These are phyloP conservation scores for Kalaharituber pfeilii DNA, from an alignment of 2,329 filamentous ascomycete genomes.

Conservation along the genomic window DNA sequence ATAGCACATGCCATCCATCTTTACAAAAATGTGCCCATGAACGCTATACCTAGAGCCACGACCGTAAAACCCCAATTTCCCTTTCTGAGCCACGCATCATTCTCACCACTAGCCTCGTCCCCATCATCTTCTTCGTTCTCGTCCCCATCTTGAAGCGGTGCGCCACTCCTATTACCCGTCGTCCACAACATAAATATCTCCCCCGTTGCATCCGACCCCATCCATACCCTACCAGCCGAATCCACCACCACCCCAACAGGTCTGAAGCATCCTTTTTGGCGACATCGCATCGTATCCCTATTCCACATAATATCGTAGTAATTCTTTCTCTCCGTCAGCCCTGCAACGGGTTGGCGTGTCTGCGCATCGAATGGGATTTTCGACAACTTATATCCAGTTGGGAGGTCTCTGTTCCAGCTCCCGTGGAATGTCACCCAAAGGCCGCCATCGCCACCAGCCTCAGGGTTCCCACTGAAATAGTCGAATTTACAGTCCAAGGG, in stretches of 20 bases:
- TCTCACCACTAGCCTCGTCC: not conserved
- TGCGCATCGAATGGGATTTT: constrained; percentile 25
- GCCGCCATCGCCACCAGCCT: constrained; percentile 7
- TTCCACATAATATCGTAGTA: constrained; percentile 22
- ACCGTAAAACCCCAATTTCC: no score
- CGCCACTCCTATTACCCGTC: not conserved
- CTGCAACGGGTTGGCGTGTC: constrained; percentile 7
- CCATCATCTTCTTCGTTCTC: not conserved
- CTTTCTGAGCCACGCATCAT: no score
- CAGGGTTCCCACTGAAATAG: constrained; percentile 14
- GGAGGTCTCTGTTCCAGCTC: constrained; percentile 38
- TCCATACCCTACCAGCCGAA: constrained; percentile 38
- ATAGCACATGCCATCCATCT: no score
- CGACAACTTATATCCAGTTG: constrained; percentile 29
- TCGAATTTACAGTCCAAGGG: constrained; percentile 56
- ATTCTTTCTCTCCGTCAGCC: constrained; percentile 1
- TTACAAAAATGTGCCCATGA: no score
- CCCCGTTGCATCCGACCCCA: constrained; percentile 45
- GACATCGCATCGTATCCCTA: constrained; percentile 7
- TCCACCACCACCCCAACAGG: constrained; percentile 29
- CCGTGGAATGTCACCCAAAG: constrained; percentile 52
- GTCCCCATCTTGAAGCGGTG: not conserved
- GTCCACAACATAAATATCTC: constrained; percentile 42
- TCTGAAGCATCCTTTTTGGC: constrained; percentile 15
- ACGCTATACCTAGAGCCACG: no score